These are phyloP conservation scores for Blepharisma japonicum DNA, from an alignment of 73 alveolate genomes.

Conservation along the genomic window DNA sequence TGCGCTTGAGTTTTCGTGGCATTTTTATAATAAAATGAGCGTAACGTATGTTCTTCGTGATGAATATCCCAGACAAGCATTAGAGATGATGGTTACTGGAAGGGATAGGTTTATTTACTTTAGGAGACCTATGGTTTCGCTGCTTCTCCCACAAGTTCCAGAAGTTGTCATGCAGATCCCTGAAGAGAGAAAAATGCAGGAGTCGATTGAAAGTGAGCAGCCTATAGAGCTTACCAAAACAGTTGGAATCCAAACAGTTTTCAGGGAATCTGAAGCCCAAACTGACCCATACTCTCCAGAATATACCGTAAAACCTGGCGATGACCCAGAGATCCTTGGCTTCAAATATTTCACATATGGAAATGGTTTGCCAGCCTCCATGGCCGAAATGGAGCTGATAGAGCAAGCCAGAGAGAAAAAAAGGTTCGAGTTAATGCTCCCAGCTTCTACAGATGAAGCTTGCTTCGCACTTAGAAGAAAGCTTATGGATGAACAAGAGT, in stretches of 20 bases:
- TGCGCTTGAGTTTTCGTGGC: too few species aligned
- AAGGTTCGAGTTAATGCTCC: constrained; percentile 95
- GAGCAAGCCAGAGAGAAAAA: constrained; percentile 95
- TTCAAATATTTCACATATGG: constrained; percentile 88
- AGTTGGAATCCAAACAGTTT: constrained; percentile 62
- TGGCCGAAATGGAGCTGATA: constrained; percentile 95
- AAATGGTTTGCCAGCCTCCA: constrained; percentile 97
- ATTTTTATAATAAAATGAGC: constrained; percentile 18
- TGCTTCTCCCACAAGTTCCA: constrained; percentile 40
- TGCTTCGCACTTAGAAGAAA: constrained; percentile 89
- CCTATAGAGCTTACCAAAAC: constrained; percentile 39
- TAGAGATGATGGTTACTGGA: constrained; percentile 35
- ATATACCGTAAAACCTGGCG: constrained; percentile 75
- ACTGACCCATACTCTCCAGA: constrained; percentile 98
- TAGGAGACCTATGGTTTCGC: constrained; percentile 58
- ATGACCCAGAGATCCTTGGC: constrained; percentile 91
- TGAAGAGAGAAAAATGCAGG: constrained; percentile 35
- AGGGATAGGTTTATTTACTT: constrained; percentile 51
- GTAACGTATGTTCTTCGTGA: constrained; percentile 31
- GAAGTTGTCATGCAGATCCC: constrained; percentile 39
- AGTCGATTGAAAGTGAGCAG: constrained; percentile 35
- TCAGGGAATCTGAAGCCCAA: constrained; percentile 95
- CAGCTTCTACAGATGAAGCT: constrained; percentile 98
- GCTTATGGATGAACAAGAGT: constrained; percentile 95
- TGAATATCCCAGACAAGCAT: constrained; percentile 13